phyloP scores from a whole-genome alignment of 768 basidiomycete species.

The Termitomyces sp. region DNA sequence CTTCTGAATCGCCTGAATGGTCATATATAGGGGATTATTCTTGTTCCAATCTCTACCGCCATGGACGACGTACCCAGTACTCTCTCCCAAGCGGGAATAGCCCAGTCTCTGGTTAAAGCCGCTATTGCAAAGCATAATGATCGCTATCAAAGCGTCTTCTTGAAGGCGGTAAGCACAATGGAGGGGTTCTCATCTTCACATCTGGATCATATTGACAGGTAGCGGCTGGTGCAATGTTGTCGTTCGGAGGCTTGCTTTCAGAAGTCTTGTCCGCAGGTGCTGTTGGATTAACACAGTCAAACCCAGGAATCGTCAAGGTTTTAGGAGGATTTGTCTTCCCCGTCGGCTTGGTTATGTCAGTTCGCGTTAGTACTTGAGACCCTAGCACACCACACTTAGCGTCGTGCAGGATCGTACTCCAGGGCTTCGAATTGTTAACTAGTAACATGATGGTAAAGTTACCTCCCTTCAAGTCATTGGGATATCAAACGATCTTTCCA shows the following conservation, averaged over 20 bases:
- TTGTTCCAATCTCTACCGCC: not conserved
- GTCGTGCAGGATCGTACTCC: conserved; percentile 57
- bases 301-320: conserved; percentile 66
- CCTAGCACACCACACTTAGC: not conserved
- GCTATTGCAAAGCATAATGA: conserved; percentile 62
- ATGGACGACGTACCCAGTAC: conserved; percentile 30
- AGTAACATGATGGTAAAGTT: conserved; percentile 68
- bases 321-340: conserved; percentile 69
- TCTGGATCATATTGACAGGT: conserved; percentile 33
- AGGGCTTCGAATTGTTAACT: conserved; percentile 66
- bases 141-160: conserved; percentile 52
- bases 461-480: not conserved
- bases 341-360: conserved; percentile 71
- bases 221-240: conserved; percentile 66
- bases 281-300: conserved; percentile 36
- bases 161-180: conserved; percentile 55
- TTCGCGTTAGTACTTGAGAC: not conserved
- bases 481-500: conserved; percentile 16
- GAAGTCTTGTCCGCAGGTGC: conserved; percentile 60
- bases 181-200: not conserved
- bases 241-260: conserved; percentile 64
- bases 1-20: not conserved
- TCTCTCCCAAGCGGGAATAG: conserved; percentile 54
- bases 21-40: not conserved
- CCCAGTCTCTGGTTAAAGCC: conserved; percentile 47